Evolutionary conservation across 306 rosid species (phyloP).

Genomic region (Acacia melanoxylon): DNA sequence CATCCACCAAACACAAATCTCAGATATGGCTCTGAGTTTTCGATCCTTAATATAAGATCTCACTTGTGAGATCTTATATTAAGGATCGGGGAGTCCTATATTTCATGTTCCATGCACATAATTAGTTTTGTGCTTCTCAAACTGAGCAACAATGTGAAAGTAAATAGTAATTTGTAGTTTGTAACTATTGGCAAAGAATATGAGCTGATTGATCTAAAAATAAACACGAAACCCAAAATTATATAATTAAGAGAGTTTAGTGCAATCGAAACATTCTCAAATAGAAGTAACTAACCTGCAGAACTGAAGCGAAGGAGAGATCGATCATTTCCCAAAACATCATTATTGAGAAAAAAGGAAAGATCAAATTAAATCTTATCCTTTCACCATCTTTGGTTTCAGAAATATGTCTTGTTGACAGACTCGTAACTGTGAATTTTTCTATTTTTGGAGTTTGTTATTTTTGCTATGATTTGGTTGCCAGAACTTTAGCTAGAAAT

Average conservation of each 20-base stretch:
- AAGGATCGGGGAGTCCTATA: too few species aligned
- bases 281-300: background rate
- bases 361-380: background rate
- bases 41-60: too few species aligned
- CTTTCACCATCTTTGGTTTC: background rate
- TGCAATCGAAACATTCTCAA: background rate
- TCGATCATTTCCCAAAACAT: background rate
- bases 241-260: background rate
- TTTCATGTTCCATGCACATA: too few species aligned
- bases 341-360: background rate
- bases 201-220: background rate
- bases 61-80: too few species aligned
- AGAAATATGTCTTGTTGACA: background rate
- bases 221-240: background rate
- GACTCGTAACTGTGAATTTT: background rate
- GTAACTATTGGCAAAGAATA: background rate
- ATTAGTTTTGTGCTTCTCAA: background rate
- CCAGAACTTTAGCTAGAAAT: background rate
- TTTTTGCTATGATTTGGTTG: background rate
- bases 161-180: background rate
- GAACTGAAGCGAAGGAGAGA: background rate
- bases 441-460: background rate
- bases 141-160: background rate
- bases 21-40: background rate
- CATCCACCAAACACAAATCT: constrained; percentile 5